These are phyloP conservation scores for Eucalyptus melliodora DNA, from an alignment of 345 rosid genomes.

Conservation along the genomic window DNA sequence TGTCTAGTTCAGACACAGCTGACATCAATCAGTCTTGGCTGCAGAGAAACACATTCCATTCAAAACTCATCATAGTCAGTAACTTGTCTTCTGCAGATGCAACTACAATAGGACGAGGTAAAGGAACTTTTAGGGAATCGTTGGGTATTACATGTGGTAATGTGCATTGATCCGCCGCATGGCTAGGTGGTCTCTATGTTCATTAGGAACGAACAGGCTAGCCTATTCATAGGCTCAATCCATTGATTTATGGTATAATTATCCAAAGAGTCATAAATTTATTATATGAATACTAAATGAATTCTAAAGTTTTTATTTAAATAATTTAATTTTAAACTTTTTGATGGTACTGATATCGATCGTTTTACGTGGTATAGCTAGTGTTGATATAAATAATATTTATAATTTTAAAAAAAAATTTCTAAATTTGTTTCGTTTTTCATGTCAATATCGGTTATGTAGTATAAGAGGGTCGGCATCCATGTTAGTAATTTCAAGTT, in stretches of 20 bases:
- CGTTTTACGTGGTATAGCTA: accelerated
- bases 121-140: background rate
- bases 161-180: background rate
- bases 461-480: too few species aligned
- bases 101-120: background rate
- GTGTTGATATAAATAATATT: too few species aligned
- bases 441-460: accelerated
- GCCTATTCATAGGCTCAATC: background rate
- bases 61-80: background rate
- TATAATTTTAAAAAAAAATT: too few species aligned
- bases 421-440: too few species aligned
- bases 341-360: accelerated
- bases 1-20: background rate
- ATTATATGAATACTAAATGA: background rate
- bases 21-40: background rate
- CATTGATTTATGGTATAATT: background rate
- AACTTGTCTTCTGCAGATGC: background rate
- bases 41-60: background rate
- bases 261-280: background rate
- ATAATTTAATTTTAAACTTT: background rate
- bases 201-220: background rate
- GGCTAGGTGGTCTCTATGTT: background rate
- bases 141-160: background rate
- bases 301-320: background rate
- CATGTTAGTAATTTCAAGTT: background rate